Evolutionary conservation across 176 grass and related monocot species (phyloP), one percentile per base, ranked within the genome.

Genomic region (Musa schizocarpa): DNA sequence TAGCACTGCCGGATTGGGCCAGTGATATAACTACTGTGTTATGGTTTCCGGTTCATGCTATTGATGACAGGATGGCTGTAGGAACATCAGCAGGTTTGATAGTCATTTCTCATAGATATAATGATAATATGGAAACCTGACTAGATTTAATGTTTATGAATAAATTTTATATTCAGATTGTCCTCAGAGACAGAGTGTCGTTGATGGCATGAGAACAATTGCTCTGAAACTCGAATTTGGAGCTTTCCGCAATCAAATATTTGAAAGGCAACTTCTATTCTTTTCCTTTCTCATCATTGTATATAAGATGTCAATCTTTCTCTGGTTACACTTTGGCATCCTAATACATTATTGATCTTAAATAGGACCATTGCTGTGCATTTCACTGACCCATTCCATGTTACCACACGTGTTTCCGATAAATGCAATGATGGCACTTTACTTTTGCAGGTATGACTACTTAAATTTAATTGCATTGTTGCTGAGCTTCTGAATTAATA

Each of bases 201-300:
- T 99, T 73, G 96, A 99, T 77, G 86, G 88, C 63, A 95, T 99
- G 96, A 94, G 96, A 89, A 99, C 93, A 88, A 95, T 99, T 86
- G 96, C 96, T 79, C 85, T 99, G 72, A 99, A 99, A 77, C 96
- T 99, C 77, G 96, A 99, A 89, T 99, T 99, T 88, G 96, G 96
- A 82, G 88, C 82, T 92, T 99, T 95, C 74, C 86, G 71, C 71
- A 95, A 99, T 77, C 96, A 99, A 82, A 88, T 95, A 77, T 99
- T 99, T 89, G 96, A 95, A 89, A 99, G 91, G 96, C 79, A 87
- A 53, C 8, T 68, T 54, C 67, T 56, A 54, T 83, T 58, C 51
- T 76, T 29, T 71, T 54, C 72, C 11, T 9, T n/a, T 20, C 1
- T n/a, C 21, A 16, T 51, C 16, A 43, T 21, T 61, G 5, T 13